phyloP scores from a whole-genome alignment of 2,329 filamentous ascomycete species.

The Xylaria sp. region DNA sequence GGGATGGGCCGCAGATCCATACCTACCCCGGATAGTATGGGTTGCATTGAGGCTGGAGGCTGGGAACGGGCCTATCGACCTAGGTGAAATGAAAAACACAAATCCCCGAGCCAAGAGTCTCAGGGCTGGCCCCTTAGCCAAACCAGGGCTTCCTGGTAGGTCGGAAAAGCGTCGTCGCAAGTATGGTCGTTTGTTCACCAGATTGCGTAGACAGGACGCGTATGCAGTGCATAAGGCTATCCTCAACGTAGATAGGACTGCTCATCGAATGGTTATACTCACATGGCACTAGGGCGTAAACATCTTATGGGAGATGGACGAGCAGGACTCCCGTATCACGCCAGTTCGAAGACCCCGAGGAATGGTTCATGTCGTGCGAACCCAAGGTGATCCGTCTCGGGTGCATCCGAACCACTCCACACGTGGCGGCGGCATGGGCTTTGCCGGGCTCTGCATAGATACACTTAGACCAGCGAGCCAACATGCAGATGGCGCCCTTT shows the following conservation, averaged over 20 bases:
- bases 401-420: slow-evolving; percentile 16
- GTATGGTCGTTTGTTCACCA: not conserved
- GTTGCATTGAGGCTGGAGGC: slow-evolving; percentile 21
- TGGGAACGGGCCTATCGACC: slow-evolving; percentile 12
- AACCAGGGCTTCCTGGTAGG: not conserved
- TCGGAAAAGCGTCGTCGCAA: slow-evolving; percentile 17
- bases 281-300: not conserved
- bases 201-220: not conserved
- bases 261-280: not conserved
- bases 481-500: not conserved
- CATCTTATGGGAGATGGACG: too few species aligned
- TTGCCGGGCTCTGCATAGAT: too few species aligned
- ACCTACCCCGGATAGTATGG: slow-evolving; percentile 7
- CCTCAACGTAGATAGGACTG: not conserved
- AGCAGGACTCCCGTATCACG: not conserved
- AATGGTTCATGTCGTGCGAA: not conserved
- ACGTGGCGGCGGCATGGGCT: slow-evolving; percentile 1
- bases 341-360: not conserved
- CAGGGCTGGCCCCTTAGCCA: slow-evolving; percentile 6
- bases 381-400: not conserved
- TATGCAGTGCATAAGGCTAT: not conserved
- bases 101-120: slow-evolving; percentile 14
- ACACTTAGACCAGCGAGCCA: not conserved
- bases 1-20: slow-evolving; percentile 15
- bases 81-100: slow-evolving; percentile 12